Evolutionary conservation across 371 early-diverging fungal genomes (phyloP).

Genomic region (Mortierella sp.): DNA sequence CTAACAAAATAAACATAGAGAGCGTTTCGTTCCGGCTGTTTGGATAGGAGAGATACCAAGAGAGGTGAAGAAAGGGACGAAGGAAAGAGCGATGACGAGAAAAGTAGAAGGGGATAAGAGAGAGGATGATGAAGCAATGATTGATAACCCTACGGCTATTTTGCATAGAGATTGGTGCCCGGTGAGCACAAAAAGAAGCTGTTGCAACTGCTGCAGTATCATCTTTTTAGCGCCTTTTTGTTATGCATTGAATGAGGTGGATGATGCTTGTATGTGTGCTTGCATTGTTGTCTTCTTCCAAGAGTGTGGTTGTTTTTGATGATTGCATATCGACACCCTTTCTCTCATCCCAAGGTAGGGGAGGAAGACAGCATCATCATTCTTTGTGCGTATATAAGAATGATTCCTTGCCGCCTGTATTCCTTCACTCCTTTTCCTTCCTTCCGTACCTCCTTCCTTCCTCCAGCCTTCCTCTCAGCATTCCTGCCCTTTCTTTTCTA

Average conservation of each 20-base stretch:
- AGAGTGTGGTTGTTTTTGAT: background rate
- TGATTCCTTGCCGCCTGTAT: background rate
- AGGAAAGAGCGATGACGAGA: background rate
- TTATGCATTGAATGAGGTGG: background rate
- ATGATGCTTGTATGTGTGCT: background rate
- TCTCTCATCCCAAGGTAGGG: background rate
- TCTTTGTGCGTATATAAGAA: background rate
- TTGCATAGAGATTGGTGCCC: background rate
- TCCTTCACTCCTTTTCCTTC: background rate
- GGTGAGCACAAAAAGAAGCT: background rate
- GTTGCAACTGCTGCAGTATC: background rate
- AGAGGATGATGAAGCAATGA: background rate
- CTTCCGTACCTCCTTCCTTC: background rate
- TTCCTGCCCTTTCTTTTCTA: background rate
- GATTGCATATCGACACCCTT: background rate
- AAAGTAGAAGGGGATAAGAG: background rate
- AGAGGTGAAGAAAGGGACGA: background rate
- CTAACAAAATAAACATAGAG: background rate
- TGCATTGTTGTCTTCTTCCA: background rate
- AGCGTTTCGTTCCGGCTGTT: background rate
- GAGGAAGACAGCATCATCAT: background rate
- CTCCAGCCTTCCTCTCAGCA: background rate
- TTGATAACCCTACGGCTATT: background rate
- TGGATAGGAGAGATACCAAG: background rate
- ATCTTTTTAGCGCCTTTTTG: background rate